phyloP scores from a whole-genome alignment of 164 flowering plant genomes.

The Berberis vulgaris region DNA sequence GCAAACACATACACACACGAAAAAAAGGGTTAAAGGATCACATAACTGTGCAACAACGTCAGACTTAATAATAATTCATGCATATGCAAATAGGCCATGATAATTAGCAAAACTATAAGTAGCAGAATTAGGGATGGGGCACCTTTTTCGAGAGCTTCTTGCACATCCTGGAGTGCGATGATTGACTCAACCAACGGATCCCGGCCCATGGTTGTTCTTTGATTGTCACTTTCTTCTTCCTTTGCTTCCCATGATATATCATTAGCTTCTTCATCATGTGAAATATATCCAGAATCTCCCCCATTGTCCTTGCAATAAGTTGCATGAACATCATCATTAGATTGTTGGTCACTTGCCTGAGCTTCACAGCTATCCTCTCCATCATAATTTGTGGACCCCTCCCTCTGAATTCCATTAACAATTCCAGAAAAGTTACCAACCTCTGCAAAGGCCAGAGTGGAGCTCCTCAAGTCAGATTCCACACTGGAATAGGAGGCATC shows the following conservation, averaged over 20 bases:
- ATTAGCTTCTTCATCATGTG: slow-evolving; percentile 32
- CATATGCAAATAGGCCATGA: neutral
- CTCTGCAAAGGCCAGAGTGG: slow-evolving; percentile 39
- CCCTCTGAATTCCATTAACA: slow-evolving; percentile 36
- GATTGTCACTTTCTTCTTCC: slow-evolving; percentile 28
- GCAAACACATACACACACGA: no score
- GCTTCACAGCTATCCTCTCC: slow-evolving; percentile 39
- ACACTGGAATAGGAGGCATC: slow-evolving; percentile 66
- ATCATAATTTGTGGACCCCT: slow-evolving; percentile 29
- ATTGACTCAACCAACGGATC: slow-evolving; percentile 59
- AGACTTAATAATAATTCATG: neutral
- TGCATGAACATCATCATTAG: slow-evolving; percentile 28
- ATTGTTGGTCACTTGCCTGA: slow-evolving; percentile 25
- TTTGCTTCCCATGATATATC: slow-evolving; percentile 28
- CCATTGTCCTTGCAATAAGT: slow-evolving; percentile 26
- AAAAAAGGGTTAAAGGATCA: no score
- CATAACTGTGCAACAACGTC: no score
- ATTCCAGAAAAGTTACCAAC: slow-evolving; percentile 21
- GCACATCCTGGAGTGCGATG: slow-evolving; percentile 41
- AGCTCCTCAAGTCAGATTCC: slow-evolving; percentile 79
- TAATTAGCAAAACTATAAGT: neutral
- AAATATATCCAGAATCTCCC: slow-evolving; percentile 35
- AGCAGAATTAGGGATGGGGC: neutral
- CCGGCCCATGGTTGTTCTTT: slow-evolving; percentile 14
- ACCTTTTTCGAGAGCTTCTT: slow-evolving; percentile 70